phyloP scores from a whole-genome alignment of 306 rosid species.

The Cucumis cinereus region DNA sequence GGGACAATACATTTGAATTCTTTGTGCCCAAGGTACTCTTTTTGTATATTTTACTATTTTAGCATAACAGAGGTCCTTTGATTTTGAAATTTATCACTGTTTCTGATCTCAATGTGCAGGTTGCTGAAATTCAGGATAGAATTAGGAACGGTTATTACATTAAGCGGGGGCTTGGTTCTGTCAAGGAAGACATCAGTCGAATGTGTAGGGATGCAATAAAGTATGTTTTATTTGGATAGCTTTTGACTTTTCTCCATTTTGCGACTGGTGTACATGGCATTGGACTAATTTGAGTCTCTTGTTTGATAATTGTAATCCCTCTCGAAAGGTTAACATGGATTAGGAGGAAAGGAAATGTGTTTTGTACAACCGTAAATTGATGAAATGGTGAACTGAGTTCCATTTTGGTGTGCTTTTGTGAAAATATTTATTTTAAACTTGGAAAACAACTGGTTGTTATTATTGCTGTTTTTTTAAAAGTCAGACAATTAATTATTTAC shows the following conservation, averaged over 20 bases:
- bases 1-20: slow-evolving; percentile 63
- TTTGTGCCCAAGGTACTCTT: slow-evolving; percentile 77
- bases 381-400: neutral
- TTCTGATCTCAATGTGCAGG: slow-evolving; percentile 33
- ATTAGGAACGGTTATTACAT: slow-evolving; percentile 75
- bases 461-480: too few relatives aligned
- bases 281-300: neutral
- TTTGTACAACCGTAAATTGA: neutral
- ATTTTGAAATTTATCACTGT: neutral
- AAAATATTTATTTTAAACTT: neutral
- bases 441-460: neutral
- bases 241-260: neutral
- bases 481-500: neutral
- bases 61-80: neutral
- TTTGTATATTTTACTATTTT: neutral
- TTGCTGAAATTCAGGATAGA: slow-evolving; percentile 86
- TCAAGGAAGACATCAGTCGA: slow-evolving; percentile 87
- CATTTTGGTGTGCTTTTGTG: neutral
- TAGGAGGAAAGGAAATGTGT: neutral
- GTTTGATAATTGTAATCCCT: neutral
- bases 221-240: slow-evolving; percentile 28
- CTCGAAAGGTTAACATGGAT: neutral
- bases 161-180: slow-evolving; percentile 72
- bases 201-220: slow-evolving; percentile 97
- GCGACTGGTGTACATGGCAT: neutral